Conservation (phyloP, 768 basidiomycete genomes). For the Exidia glandulosa region DNA sequence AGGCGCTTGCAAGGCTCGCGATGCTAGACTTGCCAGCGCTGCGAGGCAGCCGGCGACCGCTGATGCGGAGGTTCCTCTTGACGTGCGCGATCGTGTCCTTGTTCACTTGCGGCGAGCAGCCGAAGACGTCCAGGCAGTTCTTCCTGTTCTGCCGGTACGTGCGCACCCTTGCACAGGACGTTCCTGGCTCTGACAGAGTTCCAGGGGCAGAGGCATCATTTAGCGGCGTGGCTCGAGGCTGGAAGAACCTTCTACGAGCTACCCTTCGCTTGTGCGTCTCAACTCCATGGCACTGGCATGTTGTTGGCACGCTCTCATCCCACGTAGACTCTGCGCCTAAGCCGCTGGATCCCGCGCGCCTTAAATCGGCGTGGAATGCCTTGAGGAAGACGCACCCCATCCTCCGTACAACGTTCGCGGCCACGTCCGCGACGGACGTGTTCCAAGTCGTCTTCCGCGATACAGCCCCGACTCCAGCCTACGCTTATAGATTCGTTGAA, state of each 20-base stretch:
- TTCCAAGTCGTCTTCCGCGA: conserved; percentile 16
- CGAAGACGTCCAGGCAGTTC: conserved; percentile 5
- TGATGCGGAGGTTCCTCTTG: background rate
- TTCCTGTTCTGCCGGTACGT: background rate
- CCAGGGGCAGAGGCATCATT: background rate
- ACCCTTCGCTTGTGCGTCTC: background rate
- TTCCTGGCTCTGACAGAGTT: background rate
- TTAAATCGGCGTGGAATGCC: background rate
- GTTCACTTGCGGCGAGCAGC: conserved; percentile 5
- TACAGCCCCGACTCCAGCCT: conserved; percentile 9
- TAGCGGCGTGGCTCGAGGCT: background rate
- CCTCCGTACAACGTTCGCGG: conserved; percentile 24
- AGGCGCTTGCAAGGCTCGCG: conserved; percentile 8
- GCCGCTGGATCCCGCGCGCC: background rate
- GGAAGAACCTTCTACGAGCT: background rate
- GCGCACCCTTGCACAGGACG: background rate
- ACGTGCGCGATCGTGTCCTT: background rate
- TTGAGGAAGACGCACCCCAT: conserved; percentile 11
- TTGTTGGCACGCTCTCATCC: background rate
- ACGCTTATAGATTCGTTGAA: conserved; percentile 5
- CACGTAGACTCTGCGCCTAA: background rate
- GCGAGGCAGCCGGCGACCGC: background rate
- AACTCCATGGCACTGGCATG: background rate
- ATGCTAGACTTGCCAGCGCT: background rate
- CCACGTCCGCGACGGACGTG: conserved; percentile 14